Base-by-base conservation (phyloP, 2,329 filamentous ascomycete genomes). In the Diaporthe aspalathi region DNA sequence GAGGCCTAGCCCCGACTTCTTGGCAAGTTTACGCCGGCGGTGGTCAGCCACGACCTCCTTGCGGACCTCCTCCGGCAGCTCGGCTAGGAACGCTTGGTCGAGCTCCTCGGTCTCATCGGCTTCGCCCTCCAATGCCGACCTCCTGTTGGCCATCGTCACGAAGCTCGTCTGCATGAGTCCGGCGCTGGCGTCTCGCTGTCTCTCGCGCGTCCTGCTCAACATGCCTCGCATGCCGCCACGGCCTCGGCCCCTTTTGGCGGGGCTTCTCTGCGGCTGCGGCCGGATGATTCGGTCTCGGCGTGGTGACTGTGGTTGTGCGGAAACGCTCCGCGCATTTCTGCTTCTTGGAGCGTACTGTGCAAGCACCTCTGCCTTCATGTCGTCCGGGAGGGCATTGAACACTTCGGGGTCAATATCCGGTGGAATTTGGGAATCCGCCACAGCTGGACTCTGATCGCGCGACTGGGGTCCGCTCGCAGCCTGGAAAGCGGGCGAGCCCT, bases 331-430 rank as follows among this genome's bases (percentile, higher is more conserved):
- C 7, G 79, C 76, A 50, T 68, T 60, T 16, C 43, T 16, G 9
- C 75, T 77, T 27, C 76, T 76, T 66, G 79, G 79, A 67, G 83
- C 80, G 77, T 97, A 97, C 43, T 92, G 90, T 3, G 89, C 91
- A 11, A 98, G 81, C 0, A 98, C 85, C 80, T 98, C 96, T 1
- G 91, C 89, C 73, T 95, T 93, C 78, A 99, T 90, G 73, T 97
- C 94, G 47, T 92, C 90, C 0, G 96, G 96, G 0, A 99, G 84
- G 1, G 93, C 93, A 52, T 91, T 89, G 73, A 98, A 92, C 2
- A 94, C 93, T 52, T 95, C 94, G 0, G 90, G 91, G 77, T 99
- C 96, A 24, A 98, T 86, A 76, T 97, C 93, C 0, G 94, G 92
- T 32, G 94, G 90, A 1, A 91, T 80, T 11, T 82, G 81, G 17